Conservation (phyloP, 2,329 filamentous ascomycete species). For the Aspergillus sp. region DNA sequence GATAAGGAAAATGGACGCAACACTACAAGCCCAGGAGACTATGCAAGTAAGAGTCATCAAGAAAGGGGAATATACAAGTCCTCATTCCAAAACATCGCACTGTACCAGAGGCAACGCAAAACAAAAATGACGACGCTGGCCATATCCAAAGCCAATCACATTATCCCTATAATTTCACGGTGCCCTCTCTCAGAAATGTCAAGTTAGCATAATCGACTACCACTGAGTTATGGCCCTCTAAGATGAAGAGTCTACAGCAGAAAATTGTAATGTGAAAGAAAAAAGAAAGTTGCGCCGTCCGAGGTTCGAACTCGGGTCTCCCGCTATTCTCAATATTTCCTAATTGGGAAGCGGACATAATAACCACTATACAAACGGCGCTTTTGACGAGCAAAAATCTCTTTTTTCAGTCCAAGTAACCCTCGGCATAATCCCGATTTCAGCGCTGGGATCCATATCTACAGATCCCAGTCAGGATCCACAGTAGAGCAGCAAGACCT, state of each 20-base stretch:
- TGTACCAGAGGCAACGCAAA: background rate
- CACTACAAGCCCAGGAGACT: too few relatives aligned
- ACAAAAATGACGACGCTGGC: background rate
- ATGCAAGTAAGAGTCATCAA: too few relatives aligned
- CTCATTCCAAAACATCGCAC: background rate
- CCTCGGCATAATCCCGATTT: background rate
- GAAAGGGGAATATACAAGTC: background rate
- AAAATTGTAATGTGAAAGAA: too few relatives aligned
- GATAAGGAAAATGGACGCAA: too few relatives aligned
- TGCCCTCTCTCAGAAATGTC: too few relatives aligned
- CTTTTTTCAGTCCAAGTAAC: too few relatives aligned
- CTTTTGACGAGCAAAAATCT: background rate
- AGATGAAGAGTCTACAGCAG: too few relatives aligned
- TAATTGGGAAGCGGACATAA: background rate
- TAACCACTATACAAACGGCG: constrained; percentile 8
- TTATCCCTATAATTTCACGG: too few relatives aligned
- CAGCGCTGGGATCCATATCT: background rate
- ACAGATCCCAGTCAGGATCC: too few relatives aligned
- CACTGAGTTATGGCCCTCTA: too few relatives aligned
- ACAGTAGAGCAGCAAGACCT: background rate
- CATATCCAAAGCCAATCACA: too few relatives aligned
- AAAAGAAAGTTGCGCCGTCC: background rate
- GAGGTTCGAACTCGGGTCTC: constrained; percentile 10
- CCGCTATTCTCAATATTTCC: background rate
- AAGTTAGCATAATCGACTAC: too few relatives aligned